These are phyloP conservation scores for Salvia rosmarinus DNA, from an alignment of 257 asterid genomes.

Conservation along the genomic window DNA sequence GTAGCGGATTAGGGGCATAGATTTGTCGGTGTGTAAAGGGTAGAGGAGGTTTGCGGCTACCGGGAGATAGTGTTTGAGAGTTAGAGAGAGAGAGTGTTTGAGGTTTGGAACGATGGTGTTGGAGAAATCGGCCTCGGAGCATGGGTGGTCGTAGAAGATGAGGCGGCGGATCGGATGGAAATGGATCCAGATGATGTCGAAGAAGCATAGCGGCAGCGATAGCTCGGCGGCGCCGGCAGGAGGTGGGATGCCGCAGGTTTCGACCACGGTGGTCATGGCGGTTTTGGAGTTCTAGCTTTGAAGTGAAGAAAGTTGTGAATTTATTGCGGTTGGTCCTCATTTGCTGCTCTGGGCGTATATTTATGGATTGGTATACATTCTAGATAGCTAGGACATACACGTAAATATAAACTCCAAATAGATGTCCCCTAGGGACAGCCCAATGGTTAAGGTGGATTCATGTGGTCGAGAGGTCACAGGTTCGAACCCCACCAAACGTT, in stretches of 20 bases:
- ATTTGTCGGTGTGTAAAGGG: constrained; percentile 28
- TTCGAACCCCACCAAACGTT: too few relatives aligned
- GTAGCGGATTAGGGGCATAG: constrained; percentile 41
- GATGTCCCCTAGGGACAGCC: too few relatives aligned
- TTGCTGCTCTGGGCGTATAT: too few relatives aligned
- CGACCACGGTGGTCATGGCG: constrained; percentile 31
- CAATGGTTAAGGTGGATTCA: too few relatives aligned
- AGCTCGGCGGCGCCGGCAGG: constrained; percentile 35
- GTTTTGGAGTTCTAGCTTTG: too few relatives aligned
- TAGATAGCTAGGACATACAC: too few relatives aligned
- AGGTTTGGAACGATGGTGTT: constrained; percentile 48
- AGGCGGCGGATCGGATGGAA: constrained; percentile 45
- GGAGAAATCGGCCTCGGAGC: constrained; percentile 34
- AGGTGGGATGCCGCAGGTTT: constrained; percentile 34
- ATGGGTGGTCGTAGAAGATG: constrained; percentile 47
- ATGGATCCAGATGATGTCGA: constrained; percentile 53
- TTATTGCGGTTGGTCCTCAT: too few relatives aligned
- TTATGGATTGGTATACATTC: background rate
- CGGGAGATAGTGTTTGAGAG: constrained; percentile 53
- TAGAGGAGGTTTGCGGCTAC: constrained; percentile 41
- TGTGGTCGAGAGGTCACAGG: too few relatives aligned
- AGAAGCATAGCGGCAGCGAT: constrained; percentile 46
- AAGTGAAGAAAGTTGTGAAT: too few relatives aligned
- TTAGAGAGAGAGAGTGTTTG: constrained; percentile 48
- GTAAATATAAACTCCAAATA: too few relatives aligned